These are phyloP conservation scores for Tolypocladium paradoxum DNA, from an alignment of 2,329 filamentous ascomycete species.

Conservation along the genomic window DNA sequence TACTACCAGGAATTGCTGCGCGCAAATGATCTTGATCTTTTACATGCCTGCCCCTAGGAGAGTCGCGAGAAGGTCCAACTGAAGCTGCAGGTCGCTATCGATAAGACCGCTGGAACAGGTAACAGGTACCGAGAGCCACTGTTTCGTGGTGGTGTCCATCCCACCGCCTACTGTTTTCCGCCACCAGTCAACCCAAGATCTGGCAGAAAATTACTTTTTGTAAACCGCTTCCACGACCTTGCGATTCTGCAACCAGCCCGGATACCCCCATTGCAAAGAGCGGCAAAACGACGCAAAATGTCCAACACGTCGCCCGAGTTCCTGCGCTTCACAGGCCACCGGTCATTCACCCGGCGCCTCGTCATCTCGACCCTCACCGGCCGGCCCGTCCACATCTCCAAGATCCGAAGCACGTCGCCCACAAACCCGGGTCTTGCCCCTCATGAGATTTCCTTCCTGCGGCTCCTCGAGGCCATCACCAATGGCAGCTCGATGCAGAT, in stretches of 20 bases:
- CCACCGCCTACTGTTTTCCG: conserved; percentile 20
- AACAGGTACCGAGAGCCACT: not conserved
- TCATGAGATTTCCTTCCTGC: conserved; percentile 91
- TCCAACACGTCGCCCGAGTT: conserved; percentile 38
- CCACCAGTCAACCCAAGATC: not conserved
- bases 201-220: conserved; percentile 29
- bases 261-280: not conserved
- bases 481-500: conserved; percentile 95
- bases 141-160: not conserved
- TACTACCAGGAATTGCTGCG: not conserved
- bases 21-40: not conserved
- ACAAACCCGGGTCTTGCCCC: conserved; percentile 81
- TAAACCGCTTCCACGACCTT: not conserved
- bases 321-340: conserved; percentile 74
- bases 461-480: conserved; percentile 86
- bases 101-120: conserved; percentile 12
- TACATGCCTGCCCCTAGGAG: not conserved
- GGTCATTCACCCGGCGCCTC: conserved; percentile 71
- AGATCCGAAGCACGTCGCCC: conserved; percentile 79
- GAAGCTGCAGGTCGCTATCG: conserved; percentile 15
- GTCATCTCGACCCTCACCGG: conserved; percentile 87
- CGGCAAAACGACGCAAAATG: conserved; percentile 14
- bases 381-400: conserved; percentile 78
- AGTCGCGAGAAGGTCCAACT: not conserved
- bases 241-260: not conserved